Evolutionary conservation across 1,284 basidiomycete genomes (phyloP).

Genomic region (Chiua sp.): DNA sequence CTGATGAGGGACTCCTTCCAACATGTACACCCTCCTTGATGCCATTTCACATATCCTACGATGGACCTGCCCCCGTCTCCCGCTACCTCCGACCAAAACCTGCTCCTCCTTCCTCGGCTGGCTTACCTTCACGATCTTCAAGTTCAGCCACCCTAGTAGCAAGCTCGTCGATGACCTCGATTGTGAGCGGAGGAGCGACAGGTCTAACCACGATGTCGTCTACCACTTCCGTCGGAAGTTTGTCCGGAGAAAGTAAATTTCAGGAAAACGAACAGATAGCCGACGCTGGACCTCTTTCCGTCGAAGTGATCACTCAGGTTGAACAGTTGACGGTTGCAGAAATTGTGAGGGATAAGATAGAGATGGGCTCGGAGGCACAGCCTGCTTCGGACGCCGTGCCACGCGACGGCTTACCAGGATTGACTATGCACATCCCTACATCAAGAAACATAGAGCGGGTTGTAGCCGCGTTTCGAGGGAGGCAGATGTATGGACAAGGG

Average conservation of each 20-base stretch:
- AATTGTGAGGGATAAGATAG: neutral
- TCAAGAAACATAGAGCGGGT: constrained; percentile 42
- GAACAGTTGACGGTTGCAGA: neutral
- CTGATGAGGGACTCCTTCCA: constrained; percentile 28
- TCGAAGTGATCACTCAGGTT: neutral
- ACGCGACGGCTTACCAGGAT: neutral
- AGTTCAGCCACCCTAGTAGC: constrained; percentile 22
- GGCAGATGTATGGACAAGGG: constrained; percentile 68
- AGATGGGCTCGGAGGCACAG: constrained; percentile 16
- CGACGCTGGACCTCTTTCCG: neutral
- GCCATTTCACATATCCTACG: constrained; percentile 79
- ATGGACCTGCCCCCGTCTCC: constrained; percentile 72
- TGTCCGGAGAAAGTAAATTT: neutral
- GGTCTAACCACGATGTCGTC: constrained; percentile 14
- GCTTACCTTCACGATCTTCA: constrained; percentile 14
- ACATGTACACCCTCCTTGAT: constrained; percentile 65
- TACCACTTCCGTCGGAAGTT: constrained; percentile 3
- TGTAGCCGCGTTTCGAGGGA: constrained; percentile 72
- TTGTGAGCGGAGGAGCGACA: constrained; percentile 8
- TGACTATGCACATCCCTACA: neutral
- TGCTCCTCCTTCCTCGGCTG: constrained; percentile 29
- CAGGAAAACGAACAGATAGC: neutral
- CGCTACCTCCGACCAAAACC: constrained; percentile 69
- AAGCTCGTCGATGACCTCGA: constrained; percentile 15
- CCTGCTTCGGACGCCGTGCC: constrained; percentile 2